These are phyloP conservation scores for Cytidiella melzeri DNA, from an alignment of 768 basidiomycete genomes.

Conservation along the genomic window DNA sequence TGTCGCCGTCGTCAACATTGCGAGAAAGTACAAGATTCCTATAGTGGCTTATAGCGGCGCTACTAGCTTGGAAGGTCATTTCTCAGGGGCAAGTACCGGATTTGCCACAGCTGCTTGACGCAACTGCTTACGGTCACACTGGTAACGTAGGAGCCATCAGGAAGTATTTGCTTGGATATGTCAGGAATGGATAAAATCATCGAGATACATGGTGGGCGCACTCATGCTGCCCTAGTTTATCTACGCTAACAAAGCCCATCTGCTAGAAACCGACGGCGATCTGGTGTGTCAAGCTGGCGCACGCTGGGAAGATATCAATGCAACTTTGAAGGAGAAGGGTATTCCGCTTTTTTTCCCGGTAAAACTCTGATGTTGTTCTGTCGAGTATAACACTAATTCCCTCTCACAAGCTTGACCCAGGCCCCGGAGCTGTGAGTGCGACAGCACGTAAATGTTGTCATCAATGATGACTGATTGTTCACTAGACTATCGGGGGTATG, in stretches of 20 bases:
- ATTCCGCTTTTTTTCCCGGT: conserved; percentile 87
- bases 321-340: conserved; percentile 54
- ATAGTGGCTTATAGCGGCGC: conserved; percentile 78
- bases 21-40: conserved; percentile 66
- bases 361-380: too few relatives aligned
- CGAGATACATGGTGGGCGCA: conserved; percentile 39
- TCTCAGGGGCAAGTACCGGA: conserved; percentile 50
- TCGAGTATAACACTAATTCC: too few relatives aligned
- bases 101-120: background rate
- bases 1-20: conserved; percentile 68
- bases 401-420: conserved; percentile 33
- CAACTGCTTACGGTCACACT: background rate
- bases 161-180: conserved; percentile 58
- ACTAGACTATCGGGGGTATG: conserved; percentile 82
- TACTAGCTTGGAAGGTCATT: conserved; percentile 86
- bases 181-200: conserved; percentile 60
- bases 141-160: conserved; percentile 31
- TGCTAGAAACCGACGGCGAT: conserved; percentile 65
- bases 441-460: background rate
- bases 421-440: conserved; percentile 44
- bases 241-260: conserved; percentile 1
- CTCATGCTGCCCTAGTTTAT: conserved; percentile 15
- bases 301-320: conserved; percentile 76
- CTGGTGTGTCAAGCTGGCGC: conserved; percentile 70
- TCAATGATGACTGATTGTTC: background rate